Percentiles rank a stretch among this genome's conserved stretches.
These are phyloP conservation scores for Mycena vulgaris DNA, from an alignment of 768 basidiomycete genomes.

Conservation along the genomic window DNA sequence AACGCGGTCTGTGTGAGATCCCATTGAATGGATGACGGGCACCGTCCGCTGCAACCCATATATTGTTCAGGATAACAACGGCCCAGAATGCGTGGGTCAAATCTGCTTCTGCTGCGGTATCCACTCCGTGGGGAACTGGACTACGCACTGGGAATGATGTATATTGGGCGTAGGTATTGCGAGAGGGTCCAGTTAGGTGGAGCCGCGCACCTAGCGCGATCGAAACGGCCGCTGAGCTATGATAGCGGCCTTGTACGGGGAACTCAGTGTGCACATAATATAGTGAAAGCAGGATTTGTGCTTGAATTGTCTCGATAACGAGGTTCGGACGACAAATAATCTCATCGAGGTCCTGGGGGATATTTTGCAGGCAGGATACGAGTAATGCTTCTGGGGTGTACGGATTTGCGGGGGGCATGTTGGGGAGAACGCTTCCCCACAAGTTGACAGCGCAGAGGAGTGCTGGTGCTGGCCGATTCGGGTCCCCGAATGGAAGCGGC, in stretches of 20 bases:
- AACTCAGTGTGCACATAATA: slow-evolving; percentile 68
- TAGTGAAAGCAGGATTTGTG: slow-evolving; percentile 64
- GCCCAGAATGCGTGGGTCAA: slow-evolving; percentile 32
- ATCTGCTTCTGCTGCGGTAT: slow-evolving; percentile 4
- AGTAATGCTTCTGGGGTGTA: neutral
- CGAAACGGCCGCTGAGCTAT: slow-evolving; percentile 43
- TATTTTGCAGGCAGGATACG: slow-evolving; percentile 4
- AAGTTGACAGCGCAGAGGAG: slow-evolving; percentile 66
- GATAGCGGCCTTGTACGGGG: slow-evolving; percentile 64
- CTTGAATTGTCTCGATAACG: slow-evolving; percentile 64
- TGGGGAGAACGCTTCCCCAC: slow-evolving; percentile 67
- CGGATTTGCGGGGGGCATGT: slow-evolving; percentile 47
- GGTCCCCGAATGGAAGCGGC: slow-evolving; percentile 62
- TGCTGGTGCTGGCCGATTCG: slow-evolving; percentile 63
- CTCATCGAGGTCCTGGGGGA: slow-evolving; percentile 5
- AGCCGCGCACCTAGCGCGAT: slow-evolving; percentile 2
- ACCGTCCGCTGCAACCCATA: slow-evolving; percentile 21
- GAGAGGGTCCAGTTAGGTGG: neutral
- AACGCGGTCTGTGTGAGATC: slow-evolving; percentile 20
- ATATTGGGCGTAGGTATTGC: neutral
- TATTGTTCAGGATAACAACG: slow-evolving; percentile 23
- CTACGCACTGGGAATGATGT: neutral
- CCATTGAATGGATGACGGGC: slow-evolving; percentile 10
- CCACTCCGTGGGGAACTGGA: neutral
- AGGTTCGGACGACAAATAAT: slow-evolving; percentile 43